phyloP scores from a whole-genome alignment of 2,329 filamentous ascomycete genomes.

The Dactylellina parvicollis region DNA sequence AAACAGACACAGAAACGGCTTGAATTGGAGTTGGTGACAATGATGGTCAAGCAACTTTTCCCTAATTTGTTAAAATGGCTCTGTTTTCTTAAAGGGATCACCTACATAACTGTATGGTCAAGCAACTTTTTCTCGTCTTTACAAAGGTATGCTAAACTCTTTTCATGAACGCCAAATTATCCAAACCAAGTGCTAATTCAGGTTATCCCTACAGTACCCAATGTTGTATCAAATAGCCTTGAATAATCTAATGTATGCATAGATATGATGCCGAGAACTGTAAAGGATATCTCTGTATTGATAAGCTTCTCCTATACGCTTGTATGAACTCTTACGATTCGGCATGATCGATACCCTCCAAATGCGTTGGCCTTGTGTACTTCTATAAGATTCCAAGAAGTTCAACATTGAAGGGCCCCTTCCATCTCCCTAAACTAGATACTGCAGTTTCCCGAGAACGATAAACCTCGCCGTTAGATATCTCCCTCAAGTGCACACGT shows the following conservation, averaged over 20 bases:
- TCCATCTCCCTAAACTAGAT: too few species aligned
- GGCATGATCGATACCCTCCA: too few species aligned
- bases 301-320: not conserved
- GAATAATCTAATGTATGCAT: not conserved
- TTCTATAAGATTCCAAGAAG: too few species aligned
- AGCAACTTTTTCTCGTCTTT: not conserved
- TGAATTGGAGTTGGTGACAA: not conserved
- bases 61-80: not conserved
- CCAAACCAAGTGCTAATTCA: not conserved
- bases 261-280: not conserved
- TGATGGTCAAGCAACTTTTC: not conserved
- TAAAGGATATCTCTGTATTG: slow-evolving; percentile 4
- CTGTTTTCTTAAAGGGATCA: not conserved
- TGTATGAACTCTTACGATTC: not conserved
- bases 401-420: too few species aligned
- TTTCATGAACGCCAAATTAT: not conserved
- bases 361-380: too few species aligned
- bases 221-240: not conserved
- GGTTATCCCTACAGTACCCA: not conserved
- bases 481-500: too few species aligned
- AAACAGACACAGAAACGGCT: slow-evolving; percentile 11
- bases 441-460: too few species aligned
- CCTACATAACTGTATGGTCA: not conserved
- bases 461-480: too few species aligned
- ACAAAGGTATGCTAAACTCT: not conserved